phyloP scores from a whole-genome alignment of 352 stramenopile genomes.

The Phytophthora quininea region DNA sequence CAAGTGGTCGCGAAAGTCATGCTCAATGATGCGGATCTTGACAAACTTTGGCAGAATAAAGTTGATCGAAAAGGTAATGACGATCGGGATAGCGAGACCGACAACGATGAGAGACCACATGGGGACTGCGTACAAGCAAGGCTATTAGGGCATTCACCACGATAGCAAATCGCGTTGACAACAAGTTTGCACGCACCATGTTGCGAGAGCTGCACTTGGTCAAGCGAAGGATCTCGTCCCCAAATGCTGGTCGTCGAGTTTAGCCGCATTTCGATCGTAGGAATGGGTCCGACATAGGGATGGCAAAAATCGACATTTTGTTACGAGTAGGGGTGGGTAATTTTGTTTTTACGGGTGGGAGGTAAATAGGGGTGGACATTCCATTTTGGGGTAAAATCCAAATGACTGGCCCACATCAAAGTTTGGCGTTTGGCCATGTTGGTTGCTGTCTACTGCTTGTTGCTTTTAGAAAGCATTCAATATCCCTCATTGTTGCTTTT shows the following conservation, averaged over 20 bases:
- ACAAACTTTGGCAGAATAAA: constrained; percentile 56
- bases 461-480: too few species aligned
- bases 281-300: constrained; percentile 22
- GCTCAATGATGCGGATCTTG: constrained; percentile 49
- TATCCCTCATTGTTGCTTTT: too few species aligned
- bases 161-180: too few species aligned
- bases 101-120: constrained; percentile 52
- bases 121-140: constrained; percentile 35
- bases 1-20: constrained; percentile 78
- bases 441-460: too few species aligned
- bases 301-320: too few species aligned
- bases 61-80: constrained; percentile 62
- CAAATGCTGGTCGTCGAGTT: constrained; percentile 48
- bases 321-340: too few species aligned
- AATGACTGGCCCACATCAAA: too few species aligned
- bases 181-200: constrained; percentile 33
- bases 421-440: too few species aligned
- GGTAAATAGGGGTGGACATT: too few species aligned
- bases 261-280: constrained; percentile 49
- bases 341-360: too few species aligned
- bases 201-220: constrained; percentile 48
- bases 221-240: constrained; percentile 52
- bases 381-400: too few species aligned
- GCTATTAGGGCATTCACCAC: too few species aligned
- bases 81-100: constrained; percentile 44